phyloP scores from a whole-genome alignment of 768 basidiomycete species.

The Basidioascus undulatus region DNA sequence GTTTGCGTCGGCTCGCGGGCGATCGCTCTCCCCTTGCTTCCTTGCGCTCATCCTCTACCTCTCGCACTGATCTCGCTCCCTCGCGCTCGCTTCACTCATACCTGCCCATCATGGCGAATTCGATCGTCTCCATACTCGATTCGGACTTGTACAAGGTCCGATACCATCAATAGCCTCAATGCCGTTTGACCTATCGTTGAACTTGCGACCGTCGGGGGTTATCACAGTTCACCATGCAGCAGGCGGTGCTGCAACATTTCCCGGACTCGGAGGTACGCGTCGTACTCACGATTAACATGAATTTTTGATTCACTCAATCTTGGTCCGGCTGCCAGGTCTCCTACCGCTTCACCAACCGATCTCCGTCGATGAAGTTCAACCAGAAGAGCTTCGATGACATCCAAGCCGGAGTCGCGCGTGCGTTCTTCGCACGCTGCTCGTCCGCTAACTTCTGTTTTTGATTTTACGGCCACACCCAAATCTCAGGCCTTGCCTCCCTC shows the following conservation, averaged over 20 bases:
- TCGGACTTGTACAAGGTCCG: constrained; percentile 81
- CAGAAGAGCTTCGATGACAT: constrained; percentile 37
- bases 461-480: neutral
- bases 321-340: too few relatives aligned
- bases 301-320: too few relatives aligned
- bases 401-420: constrained; percentile 31
- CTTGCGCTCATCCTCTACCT: too few relatives aligned
- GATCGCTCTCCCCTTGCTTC: too few relatives aligned
- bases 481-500: constrained; percentile 42
- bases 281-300: too few relatives aligned
- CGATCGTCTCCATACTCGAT: constrained; percentile 58
- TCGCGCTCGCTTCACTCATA: too few relatives aligned
- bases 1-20: too few relatives aligned
- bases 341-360: constrained; percentile 64
- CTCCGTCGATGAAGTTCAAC: constrained; percentile 30
- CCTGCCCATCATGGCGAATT: too few relatives aligned
- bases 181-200: constrained; percentile 1
- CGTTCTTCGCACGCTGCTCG: constrained; percentile 12
- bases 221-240: constrained; percentile 74
- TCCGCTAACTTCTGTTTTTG: neutral
- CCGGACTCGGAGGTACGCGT: constrained; percentile 38
- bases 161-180: neutral
- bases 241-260: constrained; percentile 58
- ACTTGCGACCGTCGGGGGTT: neutral
- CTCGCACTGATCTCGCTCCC: too few relatives aligned